phyloP scores from a whole-genome alignment of 1,139 yeast species.

The Pichia terricola region DNA sequence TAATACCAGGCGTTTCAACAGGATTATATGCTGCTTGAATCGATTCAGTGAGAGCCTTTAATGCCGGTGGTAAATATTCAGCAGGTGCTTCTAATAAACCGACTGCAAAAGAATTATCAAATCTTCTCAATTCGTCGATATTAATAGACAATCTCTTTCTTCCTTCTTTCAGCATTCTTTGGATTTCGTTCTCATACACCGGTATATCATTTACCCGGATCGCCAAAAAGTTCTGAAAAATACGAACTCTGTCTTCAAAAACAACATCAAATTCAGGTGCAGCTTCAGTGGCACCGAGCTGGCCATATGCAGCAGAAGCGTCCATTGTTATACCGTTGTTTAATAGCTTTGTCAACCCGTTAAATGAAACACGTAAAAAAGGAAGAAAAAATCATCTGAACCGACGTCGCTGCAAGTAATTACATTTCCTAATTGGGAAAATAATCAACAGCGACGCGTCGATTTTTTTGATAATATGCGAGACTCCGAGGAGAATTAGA shows the following conservation, averaged over 20 bases:
- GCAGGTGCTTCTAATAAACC: slow-evolving; percentile 75
- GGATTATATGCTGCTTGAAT: slow-evolving; percentile 61
- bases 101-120: slow-evolving; percentile 67
- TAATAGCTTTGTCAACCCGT: background rate
- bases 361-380: background rate
- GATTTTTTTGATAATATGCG: background rate
- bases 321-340: background rate
- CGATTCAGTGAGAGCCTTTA: slow-evolving; percentile 77
- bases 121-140: slow-evolving; percentile 80
- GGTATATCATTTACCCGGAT: slow-evolving; percentile 32
- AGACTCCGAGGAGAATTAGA: background rate
- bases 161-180: slow-evolving; percentile 58
- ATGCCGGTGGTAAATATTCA: slow-evolving; percentile 83
- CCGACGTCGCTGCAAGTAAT: background rate
- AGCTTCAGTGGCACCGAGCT: background rate
- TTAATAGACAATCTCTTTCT: slow-evolving; percentile 65
- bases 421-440: background rate
- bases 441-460: background rate
- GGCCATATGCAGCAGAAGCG: background rate
- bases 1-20: slow-evolving; percentile 37
- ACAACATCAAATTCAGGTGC: slow-evolving; percentile 14
- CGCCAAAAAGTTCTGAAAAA: slow-evolving; percentile 83
- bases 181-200: slow-evolving; percentile 60
- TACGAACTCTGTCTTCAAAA: slow-evolving; percentile 69
- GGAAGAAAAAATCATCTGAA: background rate